Evolutionary conservation across 148 eudicot species (phyloP).

Genomic region (Vaccinium corymbosum): DNA sequence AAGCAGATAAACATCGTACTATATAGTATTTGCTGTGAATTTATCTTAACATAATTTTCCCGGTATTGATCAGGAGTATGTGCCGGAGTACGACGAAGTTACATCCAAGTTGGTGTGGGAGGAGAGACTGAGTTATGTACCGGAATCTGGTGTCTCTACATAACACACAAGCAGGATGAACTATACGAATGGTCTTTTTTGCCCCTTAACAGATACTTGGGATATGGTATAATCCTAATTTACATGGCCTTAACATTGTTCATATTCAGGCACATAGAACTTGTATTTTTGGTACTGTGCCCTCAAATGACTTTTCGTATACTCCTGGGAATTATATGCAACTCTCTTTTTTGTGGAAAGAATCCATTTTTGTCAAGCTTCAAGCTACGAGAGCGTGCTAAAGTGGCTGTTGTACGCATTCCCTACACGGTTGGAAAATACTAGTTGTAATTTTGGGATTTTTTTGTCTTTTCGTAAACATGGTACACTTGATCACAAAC

Average conservation of each 20-base stretch:
- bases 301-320: conserved; percentile 2
- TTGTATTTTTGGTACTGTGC: neutral
- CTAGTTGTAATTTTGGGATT: no score
- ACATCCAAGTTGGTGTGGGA: conserved; percentile 81
- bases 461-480: no score
- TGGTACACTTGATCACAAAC: no score
- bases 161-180: neutral
- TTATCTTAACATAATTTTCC: no score
- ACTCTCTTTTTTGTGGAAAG: neutral
- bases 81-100: conserved; percentile 72
- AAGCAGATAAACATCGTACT: no score
- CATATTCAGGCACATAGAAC: neutral
- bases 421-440: no score
- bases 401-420: no score
- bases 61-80: conserved; percentile 51
- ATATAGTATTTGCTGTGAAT: no score
- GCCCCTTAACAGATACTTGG: neutral
- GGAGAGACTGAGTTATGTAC: conserved; percentile 48
- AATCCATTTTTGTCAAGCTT: neutral
- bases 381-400: no score
- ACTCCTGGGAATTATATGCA: neutral
- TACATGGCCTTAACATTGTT: neutral
- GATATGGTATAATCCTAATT: neutral
- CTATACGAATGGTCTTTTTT: neutral
- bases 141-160: conserved; percentile 34